Evolutionary conservation across 2,329 filamentous ascomycete species (phyloP).

Genomic region (Fusarium sp.): DNA sequence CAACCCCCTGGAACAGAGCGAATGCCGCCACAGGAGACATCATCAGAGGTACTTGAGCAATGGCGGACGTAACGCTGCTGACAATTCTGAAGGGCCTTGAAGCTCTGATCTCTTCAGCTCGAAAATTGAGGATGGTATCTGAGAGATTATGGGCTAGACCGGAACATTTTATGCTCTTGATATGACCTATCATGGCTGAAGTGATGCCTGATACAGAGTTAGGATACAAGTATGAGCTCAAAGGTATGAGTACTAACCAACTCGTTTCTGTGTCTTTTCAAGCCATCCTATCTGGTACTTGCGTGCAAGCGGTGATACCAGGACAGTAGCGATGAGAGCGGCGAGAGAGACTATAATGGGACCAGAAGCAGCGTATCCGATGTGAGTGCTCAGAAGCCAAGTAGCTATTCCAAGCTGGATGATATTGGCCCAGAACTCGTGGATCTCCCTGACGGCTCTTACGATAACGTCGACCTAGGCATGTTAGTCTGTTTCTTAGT

Average conservation of each 20-base stretch:
- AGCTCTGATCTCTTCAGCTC: slow-evolving; percentile 53
- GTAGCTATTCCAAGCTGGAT: slow-evolving; percentile 52
- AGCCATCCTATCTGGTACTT: slow-evolving; percentile 48
- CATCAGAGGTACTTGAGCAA: slow-evolving; percentile 51
- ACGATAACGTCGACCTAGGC: slow-evolving; percentile 54
- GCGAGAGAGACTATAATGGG: slow-evolving; percentile 50
- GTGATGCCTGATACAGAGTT: slow-evolving; percentile 41
- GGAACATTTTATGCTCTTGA: slow-evolving; percentile 58
- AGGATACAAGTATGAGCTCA: neutral
- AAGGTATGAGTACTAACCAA: slow-evolving; percentile 36
- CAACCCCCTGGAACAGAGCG: slow-evolving; percentile 51
- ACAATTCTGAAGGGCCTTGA: slow-evolving; percentile 52
- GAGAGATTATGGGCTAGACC: slow-evolving; percentile 52
- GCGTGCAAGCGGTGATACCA: slow-evolving; percentile 45
- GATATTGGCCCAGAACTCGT: slow-evolving; percentile 54
- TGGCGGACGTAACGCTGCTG: slow-evolving; percentile 51
- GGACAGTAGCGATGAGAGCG: slow-evolving; percentile 45
- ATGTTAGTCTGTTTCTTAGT: neutral
- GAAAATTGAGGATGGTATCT: slow-evolving; percentile 46
- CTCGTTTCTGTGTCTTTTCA: slow-evolving; percentile 44
- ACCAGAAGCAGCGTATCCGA: slow-evolving; percentile 51
- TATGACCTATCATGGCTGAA: slow-evolving; percentile 53
- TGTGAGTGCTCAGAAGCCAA: slow-evolving; percentile 50
- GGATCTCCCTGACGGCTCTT: slow-evolving; percentile 51
- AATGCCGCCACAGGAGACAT: slow-evolving; percentile 56